These are phyloP conservation scores for Trichodelitschia bisporula DNA, from an alignment of 495 filamentous ascomycete species.

Conservation along the genomic window DNA sequence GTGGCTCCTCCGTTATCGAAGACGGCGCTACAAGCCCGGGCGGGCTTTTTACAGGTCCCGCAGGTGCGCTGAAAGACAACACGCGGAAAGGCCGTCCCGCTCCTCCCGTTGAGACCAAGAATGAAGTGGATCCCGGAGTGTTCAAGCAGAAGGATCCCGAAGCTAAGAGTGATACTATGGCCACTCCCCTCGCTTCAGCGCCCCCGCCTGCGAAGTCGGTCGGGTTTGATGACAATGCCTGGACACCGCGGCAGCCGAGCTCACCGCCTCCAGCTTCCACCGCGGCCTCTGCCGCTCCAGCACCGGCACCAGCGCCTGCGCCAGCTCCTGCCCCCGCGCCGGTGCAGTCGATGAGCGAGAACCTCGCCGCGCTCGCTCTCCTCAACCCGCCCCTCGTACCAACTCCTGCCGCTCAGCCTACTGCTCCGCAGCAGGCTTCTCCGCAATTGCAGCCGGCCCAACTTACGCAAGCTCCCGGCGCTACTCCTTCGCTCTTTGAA, in stretches of 20 bases:
- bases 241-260: conserved; percentile 87
- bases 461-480: conserved; percentile 27
- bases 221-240: conserved; percentile 93
- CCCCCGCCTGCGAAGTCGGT: conserved; percentile 17
- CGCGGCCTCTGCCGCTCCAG: conserved; percentile 11
- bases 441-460: conserved; percentile 21
- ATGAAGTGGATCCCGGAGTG: conserved; percentile 66
- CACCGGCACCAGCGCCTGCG: conserved; percentile 17
- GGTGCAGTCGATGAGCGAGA: conserved; percentile 26
- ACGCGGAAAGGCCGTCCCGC: conserved; percentile 81
- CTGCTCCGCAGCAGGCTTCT: conserved; percentile 17
- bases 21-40: conserved; percentile 26
- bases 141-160: conserved; percentile 39
- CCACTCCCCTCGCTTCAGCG: conserved; percentile 25
- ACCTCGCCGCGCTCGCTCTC: conserved; percentile 57
- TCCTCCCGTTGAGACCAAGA: conserved; percentile 58
- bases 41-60: conserved; percentile 77
- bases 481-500: conserved; percentile 25
- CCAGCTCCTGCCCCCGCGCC: conserved; percentile 16
- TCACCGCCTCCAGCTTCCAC: conserved; percentile 18
- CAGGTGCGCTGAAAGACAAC: conserved; percentile 73
- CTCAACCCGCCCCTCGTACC: conserved; percentile 56
- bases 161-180: conserved; percentile 17
- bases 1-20: conserved; percentile 26
- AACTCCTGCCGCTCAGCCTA: conserved; percentile 24